Conservation (phyloP, 371 early-diverging fungal species). For the Gilbertella persicaria region DNA sequence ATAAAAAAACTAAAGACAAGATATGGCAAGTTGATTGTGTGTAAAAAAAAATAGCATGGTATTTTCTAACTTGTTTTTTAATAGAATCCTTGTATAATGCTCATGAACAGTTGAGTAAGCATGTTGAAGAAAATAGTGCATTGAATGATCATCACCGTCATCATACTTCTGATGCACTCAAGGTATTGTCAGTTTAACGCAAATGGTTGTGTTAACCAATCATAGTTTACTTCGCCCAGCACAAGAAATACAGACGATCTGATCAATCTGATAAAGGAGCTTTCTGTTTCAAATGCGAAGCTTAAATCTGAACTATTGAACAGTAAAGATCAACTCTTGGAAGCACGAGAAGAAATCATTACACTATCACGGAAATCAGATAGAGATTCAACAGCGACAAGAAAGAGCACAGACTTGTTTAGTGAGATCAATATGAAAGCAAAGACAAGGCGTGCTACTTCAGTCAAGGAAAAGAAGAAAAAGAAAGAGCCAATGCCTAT, state of each 20-base stretch:
- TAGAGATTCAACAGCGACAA: neutral
- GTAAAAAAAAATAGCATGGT: neutral
- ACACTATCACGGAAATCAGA: slow-evolving; percentile 19
- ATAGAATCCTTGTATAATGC: slow-evolving; percentile 20
- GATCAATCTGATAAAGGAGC: slow-evolving; percentile 41
- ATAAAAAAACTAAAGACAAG: slow-evolving; percentile 33
- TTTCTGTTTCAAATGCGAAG: slow-evolving; percentile 44
- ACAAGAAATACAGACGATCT: slow-evolving; percentile 11
- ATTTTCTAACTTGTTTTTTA: neutral
- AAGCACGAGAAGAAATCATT: slow-evolving; percentile 33
- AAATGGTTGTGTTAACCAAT: slow-evolving; percentile 11
- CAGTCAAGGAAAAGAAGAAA: slow-evolving; percentile 4
- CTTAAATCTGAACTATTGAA: slow-evolving; percentile 38
- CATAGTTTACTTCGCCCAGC: too few relatives aligned
- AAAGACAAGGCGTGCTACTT: slow-evolving; percentile 6
- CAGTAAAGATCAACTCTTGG: slow-evolving; percentile 39
- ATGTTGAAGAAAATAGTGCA: slow-evolving; percentile 7
- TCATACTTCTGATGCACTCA: slow-evolving; percentile 1
- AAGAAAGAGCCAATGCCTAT: neutral
- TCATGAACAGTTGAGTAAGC: slow-evolving; percentile 24
- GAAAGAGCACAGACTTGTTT: too few relatives aligned
- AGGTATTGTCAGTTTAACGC: neutral
- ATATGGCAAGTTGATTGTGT: slow-evolving; percentile 23
- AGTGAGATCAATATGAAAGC: too few relatives aligned
- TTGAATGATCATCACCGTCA: neutral